Percentiles rank a stretch among this genome's conserved stretches.
phyloP scores from a whole-genome alignment of 257 asterid species.

The Solanum infundibuliforme region DNA sequence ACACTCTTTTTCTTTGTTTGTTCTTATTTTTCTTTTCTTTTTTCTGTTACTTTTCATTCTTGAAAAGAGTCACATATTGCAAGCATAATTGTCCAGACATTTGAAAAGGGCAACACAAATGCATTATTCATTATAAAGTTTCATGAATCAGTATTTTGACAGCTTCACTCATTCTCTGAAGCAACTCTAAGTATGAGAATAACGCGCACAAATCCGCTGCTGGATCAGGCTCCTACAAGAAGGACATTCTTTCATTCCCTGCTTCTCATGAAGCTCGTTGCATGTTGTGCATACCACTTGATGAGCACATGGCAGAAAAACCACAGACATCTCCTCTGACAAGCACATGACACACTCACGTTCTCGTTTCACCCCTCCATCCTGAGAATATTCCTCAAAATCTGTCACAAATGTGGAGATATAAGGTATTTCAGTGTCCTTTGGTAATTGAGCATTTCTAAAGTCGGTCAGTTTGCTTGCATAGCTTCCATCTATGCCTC shows the following conservation, averaged over 20 bases:
- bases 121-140: constrained; percentile 33
- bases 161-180: constrained; percentile 10
- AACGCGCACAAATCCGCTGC: constrained; percentile 75
- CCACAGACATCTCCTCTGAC: constrained; percentile 90
- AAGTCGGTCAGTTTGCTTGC: constrained; percentile 39
- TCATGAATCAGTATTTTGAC: constrained; percentile 31
- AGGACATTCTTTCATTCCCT: constrained; percentile 98
- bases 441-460: constrained; percentile 14
- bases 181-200: constrained; percentile 38
- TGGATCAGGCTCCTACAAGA: constrained; percentile 82
- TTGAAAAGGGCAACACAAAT: constrained; percentile 17
- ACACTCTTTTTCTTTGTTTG: neutral
- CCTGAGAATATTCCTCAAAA: constrained; percentile 15
- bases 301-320: constrained; percentile 95
- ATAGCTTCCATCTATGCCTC: constrained; percentile 70
- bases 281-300: constrained; percentile 77
- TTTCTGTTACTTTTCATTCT: neutral
- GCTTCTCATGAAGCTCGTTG: constrained; percentile 91
- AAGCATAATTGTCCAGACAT: constrained; percentile 10
- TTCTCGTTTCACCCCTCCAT: constrained; percentile 72
- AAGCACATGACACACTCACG: constrained; percentile 95
- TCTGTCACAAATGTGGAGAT: constrained; percentile 28
- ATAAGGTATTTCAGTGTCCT: constrained; percentile 27
- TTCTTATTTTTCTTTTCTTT: neutral
- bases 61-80: neutral